phyloP scores from a whole-genome alignment of 352 stramenopile genomes.

The Sclerospora graminicola region DNA sequence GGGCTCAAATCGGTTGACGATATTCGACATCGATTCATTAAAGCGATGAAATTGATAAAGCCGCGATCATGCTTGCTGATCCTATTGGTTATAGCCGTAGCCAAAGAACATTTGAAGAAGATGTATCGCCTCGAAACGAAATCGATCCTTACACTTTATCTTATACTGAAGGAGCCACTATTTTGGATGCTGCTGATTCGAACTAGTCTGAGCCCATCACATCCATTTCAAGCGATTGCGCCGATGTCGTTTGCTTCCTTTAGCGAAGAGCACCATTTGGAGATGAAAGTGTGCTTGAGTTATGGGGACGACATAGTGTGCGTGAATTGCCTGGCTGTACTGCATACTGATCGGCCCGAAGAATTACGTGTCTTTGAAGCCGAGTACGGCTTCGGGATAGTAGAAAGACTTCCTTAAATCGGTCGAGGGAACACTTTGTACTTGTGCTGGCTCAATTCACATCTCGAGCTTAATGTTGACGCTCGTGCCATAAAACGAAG shows the following conservation, averaged over 20 bases:
- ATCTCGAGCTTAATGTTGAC: too few species aligned
- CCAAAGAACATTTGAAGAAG: conserved; percentile 8
- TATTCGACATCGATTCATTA: conserved; percentile 63
- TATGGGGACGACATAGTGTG: conserved; percentile 59
- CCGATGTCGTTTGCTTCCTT: conserved; percentile 54
- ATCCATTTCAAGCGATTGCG: conserved; percentile 25
- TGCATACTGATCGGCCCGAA: too few species aligned
- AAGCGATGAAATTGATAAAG: conserved; percentile 51
- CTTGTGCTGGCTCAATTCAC: too few species aligned
- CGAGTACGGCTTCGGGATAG: too few species aligned
- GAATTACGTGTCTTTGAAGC: too few species aligned
- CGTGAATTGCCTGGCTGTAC: too few species aligned
- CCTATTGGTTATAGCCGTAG: conserved; percentile 10
- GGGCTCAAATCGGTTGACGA: conserved; percentile 31
- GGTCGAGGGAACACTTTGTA: too few species aligned
- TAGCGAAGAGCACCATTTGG: conserved; percentile 48
- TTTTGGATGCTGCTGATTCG: conserved; percentile 26
- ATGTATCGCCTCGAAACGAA: conserved; percentile 5
- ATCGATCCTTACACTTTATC: conserved; percentile 13
- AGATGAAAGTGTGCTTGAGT: conserved; percentile 59
- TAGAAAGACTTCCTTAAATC: too few species aligned
- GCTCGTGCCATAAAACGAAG: too few species aligned
- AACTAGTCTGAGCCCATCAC: conserved; percentile 15
- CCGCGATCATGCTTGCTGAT: conserved; percentile 54
- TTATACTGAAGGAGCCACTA: conserved; percentile 14